Percentiles rank a stretch among this genome's conserved stretches.
Evolutionary conservation across 1,284 basidiomycete species (phyloP).

Genomic region (Pseudozyma hubeiensis): DNA sequence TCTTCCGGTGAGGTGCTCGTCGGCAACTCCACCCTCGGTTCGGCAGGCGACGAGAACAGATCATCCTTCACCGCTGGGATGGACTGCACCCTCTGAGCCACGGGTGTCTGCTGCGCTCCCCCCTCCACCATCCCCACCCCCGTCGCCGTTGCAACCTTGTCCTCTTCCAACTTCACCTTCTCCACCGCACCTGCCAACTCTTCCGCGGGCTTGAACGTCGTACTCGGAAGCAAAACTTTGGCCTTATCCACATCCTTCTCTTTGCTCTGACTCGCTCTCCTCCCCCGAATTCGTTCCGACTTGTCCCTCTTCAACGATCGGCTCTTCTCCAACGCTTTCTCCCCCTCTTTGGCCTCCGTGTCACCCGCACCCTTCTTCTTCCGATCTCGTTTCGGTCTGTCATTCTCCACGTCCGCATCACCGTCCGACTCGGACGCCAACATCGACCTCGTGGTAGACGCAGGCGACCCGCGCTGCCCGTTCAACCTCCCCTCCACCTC

Average conservation of each 20-base stretch:
- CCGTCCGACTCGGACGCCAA: slow-evolving; percentile 36
- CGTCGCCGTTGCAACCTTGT: not conserved
- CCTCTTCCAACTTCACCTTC: slow-evolving; percentile 9
- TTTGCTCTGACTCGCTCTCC: slow-evolving; percentile 40
- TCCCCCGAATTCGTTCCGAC: slow-evolving; percentile 42
- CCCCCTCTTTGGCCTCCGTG: not conserved
- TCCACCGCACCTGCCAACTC: slow-evolving; percentile 14
- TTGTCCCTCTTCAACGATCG: slow-evolving; percentile 44
- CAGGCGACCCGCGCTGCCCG: slow-evolving; percentile 24
- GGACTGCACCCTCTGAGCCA: slow-evolving; percentile 29
- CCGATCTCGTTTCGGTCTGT: slow-evolving; percentile 9
- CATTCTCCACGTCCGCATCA: slow-evolving; percentile 42
- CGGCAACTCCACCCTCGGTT: slow-evolving; percentile 28
- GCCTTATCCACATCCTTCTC: slow-evolving; percentile 39
- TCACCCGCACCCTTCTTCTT: slow-evolving; percentile 14
- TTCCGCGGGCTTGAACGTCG: slow-evolving; percentile 5
- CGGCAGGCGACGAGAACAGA: slow-evolving; percentile 39
- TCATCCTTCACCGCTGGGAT: slow-evolving; percentile 36
- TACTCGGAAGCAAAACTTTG: slow-evolving; percentile 26
- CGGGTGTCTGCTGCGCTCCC: slow-evolving; percentile 18
- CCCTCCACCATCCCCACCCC: not conserved
- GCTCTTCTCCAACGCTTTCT: slow-evolving; percentile 16
- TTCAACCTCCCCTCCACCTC: not conserved
- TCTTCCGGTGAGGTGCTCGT: not conserved
- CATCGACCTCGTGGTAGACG: slow-evolving; percentile 17